Percentiles rank a stretch among this genome's conserved stretches.
Evolutionary conservation across 1,284 basidiomycete species (phyloP).

Genomic region (Rhodotorula sp.): DNA sequence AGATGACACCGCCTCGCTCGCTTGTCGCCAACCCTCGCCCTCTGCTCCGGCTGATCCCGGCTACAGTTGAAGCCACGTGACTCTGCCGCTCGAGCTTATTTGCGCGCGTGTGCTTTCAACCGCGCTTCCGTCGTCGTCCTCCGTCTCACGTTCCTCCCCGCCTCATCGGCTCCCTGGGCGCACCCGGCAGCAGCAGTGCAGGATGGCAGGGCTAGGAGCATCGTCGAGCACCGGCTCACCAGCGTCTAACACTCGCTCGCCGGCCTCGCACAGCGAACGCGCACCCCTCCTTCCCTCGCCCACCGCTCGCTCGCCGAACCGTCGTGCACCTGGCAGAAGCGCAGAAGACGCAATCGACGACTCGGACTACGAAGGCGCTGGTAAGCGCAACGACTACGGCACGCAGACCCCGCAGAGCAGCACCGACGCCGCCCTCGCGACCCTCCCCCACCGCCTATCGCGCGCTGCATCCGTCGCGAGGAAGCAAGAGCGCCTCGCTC

Average conservation of each 20-base stretch:
- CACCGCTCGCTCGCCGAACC: not conserved
- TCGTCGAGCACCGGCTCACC: not conserved
- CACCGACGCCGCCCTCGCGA: not conserved
- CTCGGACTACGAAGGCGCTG: not conserved
- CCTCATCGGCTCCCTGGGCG: no score
- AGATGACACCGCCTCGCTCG: no score
- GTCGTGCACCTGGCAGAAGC: not conserved
- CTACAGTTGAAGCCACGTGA: no score
- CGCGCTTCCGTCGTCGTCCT: no score
- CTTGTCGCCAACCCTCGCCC: no score
- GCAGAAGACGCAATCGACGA: slow-evolving; percentile 6
- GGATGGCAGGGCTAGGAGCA: not conserved
- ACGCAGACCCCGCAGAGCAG: not conserved
- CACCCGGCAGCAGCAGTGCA: no score
- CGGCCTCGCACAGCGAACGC: not conserved
- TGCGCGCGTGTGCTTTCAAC: no score
- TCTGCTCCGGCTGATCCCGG: no score
- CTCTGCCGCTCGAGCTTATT: no score
- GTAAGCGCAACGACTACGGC: not conserved
- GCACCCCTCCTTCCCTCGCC: not conserved
- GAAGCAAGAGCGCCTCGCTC: slow-evolving; percentile 16
- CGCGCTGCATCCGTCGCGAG: slow-evolving; percentile 18
- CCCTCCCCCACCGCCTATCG: slow-evolving; percentile 5
- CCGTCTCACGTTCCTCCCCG: no score
- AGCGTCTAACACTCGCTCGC: not conserved